These are phyloP conservation scores for Aspergillus pseudoviridinutans DNA, from an alignment of 2,329 filamentous ascomycete species.

Conservation along the genomic window DNA sequence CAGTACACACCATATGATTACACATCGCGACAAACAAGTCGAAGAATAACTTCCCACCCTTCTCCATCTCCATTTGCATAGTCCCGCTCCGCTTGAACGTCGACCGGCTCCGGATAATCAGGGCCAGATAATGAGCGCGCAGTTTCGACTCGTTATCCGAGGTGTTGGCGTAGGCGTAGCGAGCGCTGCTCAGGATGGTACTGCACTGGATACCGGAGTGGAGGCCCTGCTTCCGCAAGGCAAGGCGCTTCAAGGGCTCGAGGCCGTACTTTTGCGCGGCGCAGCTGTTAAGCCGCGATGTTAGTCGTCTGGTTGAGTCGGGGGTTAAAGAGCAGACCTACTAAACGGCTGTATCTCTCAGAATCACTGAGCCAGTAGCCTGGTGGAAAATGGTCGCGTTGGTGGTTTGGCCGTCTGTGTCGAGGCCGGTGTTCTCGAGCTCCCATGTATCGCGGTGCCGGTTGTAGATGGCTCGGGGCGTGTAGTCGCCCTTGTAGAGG, in stretches of 20 bases:
- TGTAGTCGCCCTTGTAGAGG: conserved; percentile 92
- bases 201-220: conserved; percentile 78
- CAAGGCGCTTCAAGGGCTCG: conserved; percentile 76
- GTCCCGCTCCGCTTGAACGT: conserved; percentile 93
- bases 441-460: conserved; percentile 77
- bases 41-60: conserved; percentile 83
- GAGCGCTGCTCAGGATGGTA: conserved; percentile 81
- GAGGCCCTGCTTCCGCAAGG: conserved; percentile 83
- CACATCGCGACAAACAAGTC: conserved; percentile 90
- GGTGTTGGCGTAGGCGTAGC: conserved; percentile 84
- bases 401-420: conserved; percentile 39
- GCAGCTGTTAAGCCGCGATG: conserved; percentile 47
- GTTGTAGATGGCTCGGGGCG: conserved; percentile 75
- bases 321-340: conserved; percentile 27
- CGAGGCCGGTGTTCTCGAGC: conserved; percentile 59
- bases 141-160: conserved; percentile 88
- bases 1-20: conserved; percentile 71
- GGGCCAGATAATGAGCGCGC: conserved; percentile 82
- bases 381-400: conserved; percentile 69
- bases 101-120: conserved; percentile 81
- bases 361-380: conserved; percentile 60
- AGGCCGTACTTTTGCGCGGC: conserved; percentile 80
- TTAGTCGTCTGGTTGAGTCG: neutral
- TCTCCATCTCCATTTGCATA: conserved; percentile 93
- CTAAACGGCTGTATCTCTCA: conserved; percentile 90